Evolutionary conservation across 2,329 filamentous ascomycete genomes (phyloP), one percentile per base, ranked within the genome.

Genomic region (Cordyceps javanica): DNA sequence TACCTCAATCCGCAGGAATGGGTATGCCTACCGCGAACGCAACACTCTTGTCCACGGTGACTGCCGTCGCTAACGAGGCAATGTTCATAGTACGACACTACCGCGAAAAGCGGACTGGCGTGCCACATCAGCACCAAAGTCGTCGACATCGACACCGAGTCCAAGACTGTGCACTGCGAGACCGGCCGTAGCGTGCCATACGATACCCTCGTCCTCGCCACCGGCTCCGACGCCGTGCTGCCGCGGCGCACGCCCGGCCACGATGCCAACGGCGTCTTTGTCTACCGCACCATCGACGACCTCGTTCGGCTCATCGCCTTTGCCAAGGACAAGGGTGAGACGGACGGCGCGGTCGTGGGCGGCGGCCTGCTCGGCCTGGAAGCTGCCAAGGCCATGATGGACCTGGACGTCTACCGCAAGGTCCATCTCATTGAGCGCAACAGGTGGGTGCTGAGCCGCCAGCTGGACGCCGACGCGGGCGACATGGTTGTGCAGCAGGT

Each of bases 381-480:
- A 73, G 91, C 91, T 2, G 91, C 90, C 34, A 94, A 96, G 66
- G 91, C 91, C 2, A 91, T 96, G 89, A 87, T 92, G 76, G 91
- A 96, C 67, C 75, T 96, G 9, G 80, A 89, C 64, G 82, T 85
- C 53, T 95, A 88, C 67, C 77, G 80, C 13, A 82, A 84, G 58
- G 88, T 96, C 53, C 89, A 86, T 63, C 75, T 96, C 9, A 84
- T 96, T 53, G 92, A 96, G 71, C 80, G 90, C 54, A 93, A 91
- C 66, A 74, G 82, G 63, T 96, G 90, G 89, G 87, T 96, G 0
- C 71, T 96, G 44, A 90, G 88, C 55, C 79, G 91, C 56, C 91
- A 96, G 67, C 75, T 96, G 1, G 91, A 97, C 67, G 79, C 77
- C 9, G 90, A 95, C 68, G 91, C 90, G 0, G 91, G 91, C 1